Conservation (phyloP, 2,329 filamentous ascomycete species). For the Chaetomium globosum region DNA sequence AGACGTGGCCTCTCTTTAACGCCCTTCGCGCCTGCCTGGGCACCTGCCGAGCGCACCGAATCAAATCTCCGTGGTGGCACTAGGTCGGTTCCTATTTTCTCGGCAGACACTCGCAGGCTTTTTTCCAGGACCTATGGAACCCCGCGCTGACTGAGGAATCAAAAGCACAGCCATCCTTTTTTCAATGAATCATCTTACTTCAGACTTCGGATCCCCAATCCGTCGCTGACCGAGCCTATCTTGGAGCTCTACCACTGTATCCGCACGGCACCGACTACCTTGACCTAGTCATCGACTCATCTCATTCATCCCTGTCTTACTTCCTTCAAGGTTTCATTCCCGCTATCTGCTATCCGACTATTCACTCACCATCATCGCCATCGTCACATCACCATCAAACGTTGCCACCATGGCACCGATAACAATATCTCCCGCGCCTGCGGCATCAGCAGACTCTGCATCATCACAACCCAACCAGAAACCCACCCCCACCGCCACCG, state of each 20-base stretch:
- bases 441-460: neutral
- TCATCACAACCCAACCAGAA: neutral
- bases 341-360: neutral
- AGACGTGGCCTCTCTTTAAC: neutral
- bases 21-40: neutral
- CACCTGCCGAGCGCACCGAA: neutral
- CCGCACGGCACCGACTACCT: no score
- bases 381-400: neutral
- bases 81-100: constrained; percentile 4
- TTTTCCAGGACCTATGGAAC: constrained; percentile 2
- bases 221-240: neutral
- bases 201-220: neutral
- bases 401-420: neutral
- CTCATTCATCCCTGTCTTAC: neutral
- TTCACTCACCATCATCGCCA: neutral
- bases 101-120: neutral
- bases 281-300: neutral
- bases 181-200: neutral
- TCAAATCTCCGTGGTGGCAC: constrained; percentile 1
- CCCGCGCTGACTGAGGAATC: constrained; percentile 5
- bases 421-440: neutral
- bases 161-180: neutral
- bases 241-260: neutral
- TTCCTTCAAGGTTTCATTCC: neutral
- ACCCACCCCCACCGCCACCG: neutral